Base-by-base conservation (phyloP, 1,284 basidiomycete genomes). In the Apiotrichum sp. region DNA sequence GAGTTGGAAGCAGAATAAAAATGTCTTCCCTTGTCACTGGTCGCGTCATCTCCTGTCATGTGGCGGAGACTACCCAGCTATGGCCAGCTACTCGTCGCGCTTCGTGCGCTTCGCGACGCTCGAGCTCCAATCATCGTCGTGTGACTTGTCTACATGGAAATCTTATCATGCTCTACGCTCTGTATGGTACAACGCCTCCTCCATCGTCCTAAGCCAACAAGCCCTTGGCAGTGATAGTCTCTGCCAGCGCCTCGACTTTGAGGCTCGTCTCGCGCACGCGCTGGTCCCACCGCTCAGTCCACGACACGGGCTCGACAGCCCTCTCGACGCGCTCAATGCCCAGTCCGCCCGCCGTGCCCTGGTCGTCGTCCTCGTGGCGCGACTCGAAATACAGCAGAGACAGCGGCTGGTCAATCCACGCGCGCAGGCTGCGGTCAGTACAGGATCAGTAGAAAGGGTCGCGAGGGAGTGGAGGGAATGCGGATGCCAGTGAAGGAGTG, bases 361-460 rank as follows among this genome's bases (percentile, higher is more conserved):
- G 89, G 1, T 88, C 89, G 63, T 90, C 86, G 54, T 90, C 88
- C 61, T 92, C 89, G 39, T 66, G 66, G 46, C 83, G 81, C 43
- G 83, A 84, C 65, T 95, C 90, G 61, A 96, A 93, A 82, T 88
- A 93, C 60, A 96, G 93, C 49, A 96, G 79, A 62, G 83, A 87
- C 56, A 93, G 89, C 3, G 96, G 91, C 71, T 98, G 93, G 73
- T 97, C 93, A 55, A 97, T 95, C 59, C 84, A 87, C 8, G 88
- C 93, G 66, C 87, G 86, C 61, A 97, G 78, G 51, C 75, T 75
- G 53, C 9, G 9, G 42, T 51, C 14, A 52, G 47, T 47, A 40
- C 4, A 16, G 41, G 29, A 11, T 5, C 45, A 22, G 42, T n/a
- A 38, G 41, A n/a, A 44, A 13, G 10, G 38, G 14, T 29, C 6